phyloP scores from a whole-genome alignment of 345 rosid genomes.

The Salix brachista region DNA sequence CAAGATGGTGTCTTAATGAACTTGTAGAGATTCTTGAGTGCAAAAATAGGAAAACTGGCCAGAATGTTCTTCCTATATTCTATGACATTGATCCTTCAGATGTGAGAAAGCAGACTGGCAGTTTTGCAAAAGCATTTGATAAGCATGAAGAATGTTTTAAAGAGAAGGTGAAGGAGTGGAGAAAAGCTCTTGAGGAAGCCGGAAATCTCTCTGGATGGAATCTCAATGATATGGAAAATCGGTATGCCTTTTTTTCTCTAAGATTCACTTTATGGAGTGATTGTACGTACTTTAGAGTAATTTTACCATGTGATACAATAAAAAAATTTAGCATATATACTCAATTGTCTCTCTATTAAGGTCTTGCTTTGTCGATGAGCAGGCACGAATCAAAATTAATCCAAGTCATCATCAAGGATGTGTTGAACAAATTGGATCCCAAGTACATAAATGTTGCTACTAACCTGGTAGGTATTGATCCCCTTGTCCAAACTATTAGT shows the following conservation, averaged over 20 bases:
- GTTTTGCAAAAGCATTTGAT: not conserved
- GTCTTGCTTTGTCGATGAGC: no score
- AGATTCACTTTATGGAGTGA: no score
- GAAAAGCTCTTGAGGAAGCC: not conserved
- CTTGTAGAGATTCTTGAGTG: no score
- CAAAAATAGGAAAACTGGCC: no score
- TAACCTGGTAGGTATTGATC: not conserved
- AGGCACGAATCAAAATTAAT: slow-evolving; percentile 33
- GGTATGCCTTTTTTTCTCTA: not conserved
- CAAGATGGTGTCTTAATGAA: no score
- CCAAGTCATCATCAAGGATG: slow-evolving; percentile 20
- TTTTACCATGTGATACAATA: no score
- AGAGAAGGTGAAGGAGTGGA: not conserved
- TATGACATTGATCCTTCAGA: no score
- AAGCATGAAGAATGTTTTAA: not conserved
- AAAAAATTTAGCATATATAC: no score
- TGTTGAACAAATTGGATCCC: slow-evolving; percentile 23
- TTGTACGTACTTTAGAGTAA: no score
- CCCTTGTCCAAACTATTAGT: not conserved
- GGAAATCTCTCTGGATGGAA: not conserved
- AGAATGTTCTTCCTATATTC: no score
- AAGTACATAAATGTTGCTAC: not conserved
- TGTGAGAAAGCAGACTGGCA: not conserved
- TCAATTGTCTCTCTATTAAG: not conserved
- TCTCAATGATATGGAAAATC: not conserved